Evolutionary conservation across 2,329 filamentous ascomycete species (phyloP).

Genomic region (Laburnicola sp.): DNA sequence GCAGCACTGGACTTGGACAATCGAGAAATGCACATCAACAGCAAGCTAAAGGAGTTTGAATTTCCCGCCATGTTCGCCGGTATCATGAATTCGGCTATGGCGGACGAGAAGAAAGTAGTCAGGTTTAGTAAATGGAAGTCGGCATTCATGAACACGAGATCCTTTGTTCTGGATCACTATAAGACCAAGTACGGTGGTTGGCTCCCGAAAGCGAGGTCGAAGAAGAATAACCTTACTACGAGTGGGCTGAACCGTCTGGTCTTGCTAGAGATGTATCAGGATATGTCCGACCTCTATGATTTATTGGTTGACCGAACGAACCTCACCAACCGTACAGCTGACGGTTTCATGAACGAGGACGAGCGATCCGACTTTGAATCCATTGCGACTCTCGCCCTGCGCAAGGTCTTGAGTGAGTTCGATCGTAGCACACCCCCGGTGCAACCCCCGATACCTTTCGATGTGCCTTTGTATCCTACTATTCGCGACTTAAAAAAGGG

Average conservation of each 20-base stretch:
- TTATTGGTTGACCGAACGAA: conserved; percentile 78
- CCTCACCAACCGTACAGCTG: conserved; percentile 76
- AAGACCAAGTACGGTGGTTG: conserved; percentile 70
- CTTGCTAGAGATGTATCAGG: conserved; percentile 77
- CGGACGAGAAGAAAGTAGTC: conserved; percentile 73
- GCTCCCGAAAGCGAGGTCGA: conserved; percentile 88
- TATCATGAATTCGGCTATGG: conserved; percentile 79
- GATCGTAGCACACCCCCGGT: conserved; percentile 88
- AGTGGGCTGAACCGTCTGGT: conserved; percentile 85
- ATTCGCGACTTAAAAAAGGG: conserved; percentile 68
- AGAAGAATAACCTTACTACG: conserved; percentile 87
- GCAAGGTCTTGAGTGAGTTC: conserved; percentile 81
- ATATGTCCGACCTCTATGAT: conserved; percentile 86
- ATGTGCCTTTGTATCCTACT: conserved; percentile 76
- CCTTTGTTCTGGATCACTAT: conserved; percentile 72
- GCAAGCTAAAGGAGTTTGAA: conserved; percentile 81
- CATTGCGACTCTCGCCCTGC: conserved; percentile 66
- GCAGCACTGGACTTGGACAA: conserved; percentile 78
- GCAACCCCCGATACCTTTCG: conserved; percentile 87
- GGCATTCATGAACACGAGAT: conserved; percentile 73
- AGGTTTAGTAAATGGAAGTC: conserved; percentile 83
- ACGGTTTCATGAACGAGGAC: conserved; percentile 64
- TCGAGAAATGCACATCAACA: conserved; percentile 70
- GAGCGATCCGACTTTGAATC: conserved; percentile 59
- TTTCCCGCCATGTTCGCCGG: conserved; percentile 90